Evolutionary conservation across 129 eudicot species (phyloP).

Genomic region (Lactuca saligna): DNA sequence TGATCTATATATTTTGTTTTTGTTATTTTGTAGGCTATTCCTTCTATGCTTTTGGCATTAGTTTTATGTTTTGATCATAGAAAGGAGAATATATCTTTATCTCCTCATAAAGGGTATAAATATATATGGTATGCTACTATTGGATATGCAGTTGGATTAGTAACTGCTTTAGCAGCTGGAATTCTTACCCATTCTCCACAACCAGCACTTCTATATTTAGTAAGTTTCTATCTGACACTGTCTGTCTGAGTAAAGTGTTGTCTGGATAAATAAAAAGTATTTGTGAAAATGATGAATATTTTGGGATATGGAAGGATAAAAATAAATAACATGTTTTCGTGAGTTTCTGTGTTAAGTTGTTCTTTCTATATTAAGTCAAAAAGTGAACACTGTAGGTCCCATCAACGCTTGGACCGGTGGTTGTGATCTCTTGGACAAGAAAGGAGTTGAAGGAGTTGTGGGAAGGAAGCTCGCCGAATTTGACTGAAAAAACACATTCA

Average conservation of each 20-base stretch:
- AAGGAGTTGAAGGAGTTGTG: constrained; percentile 84
- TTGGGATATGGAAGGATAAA: neutral
- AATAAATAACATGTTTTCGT: neutral
- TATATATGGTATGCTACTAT: constrained; percentile 79
- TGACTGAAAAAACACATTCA: constrained; percentile 56
- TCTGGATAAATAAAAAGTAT: too few species aligned
- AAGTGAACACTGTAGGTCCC: constrained; percentile 60
- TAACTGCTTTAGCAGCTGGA: constrained; percentile 87
- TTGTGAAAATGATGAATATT: neutral
- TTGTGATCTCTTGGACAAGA: constrained; percentile 78
- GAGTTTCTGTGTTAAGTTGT: neutral
- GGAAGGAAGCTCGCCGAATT: constrained; percentile 66
- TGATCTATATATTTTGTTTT: constrained; percentile 3
- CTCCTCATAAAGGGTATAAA: constrained; percentile 55
- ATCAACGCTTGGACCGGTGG: constrained; percentile 73
- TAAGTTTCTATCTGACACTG: constrained; percentile 25
- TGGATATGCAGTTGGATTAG: constrained; percentile 84
- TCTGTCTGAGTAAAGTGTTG: too few species aligned
- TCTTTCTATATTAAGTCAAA: too few species aligned
- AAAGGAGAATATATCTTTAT: constrained; percentile 56
- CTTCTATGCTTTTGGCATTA: constrained; percentile 94
- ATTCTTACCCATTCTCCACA: constrained; percentile 89
- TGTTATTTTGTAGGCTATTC: constrained; percentile 81
- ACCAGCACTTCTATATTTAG: constrained; percentile 97
- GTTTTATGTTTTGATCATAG: constrained; percentile 88